These are phyloP conservation scores for Herpetomonas muscarum DNA, from an alignment of 208 protist genomes.

Conservation along the genomic window DNA sequence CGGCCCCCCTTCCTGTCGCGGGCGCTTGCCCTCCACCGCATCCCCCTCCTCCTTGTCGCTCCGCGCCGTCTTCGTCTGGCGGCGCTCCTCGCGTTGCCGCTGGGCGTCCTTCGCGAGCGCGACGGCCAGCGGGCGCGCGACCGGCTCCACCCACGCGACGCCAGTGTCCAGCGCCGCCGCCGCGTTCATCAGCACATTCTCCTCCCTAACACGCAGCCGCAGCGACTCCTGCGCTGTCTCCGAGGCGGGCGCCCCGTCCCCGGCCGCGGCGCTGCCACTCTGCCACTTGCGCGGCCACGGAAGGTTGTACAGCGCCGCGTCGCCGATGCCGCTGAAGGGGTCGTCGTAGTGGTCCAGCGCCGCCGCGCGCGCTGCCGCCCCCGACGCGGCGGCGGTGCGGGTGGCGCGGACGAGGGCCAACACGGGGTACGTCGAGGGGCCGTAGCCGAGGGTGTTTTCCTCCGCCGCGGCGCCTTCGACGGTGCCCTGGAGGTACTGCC, in stretches of 20 bases:
- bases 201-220: neutral
- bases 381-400: neutral
- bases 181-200: neutral
- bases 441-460: conserved; percentile 53
- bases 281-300: conserved; percentile 19
- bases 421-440: conserved; percentile 43
- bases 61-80: too few relatives aligned
- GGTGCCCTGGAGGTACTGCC: conserved; percentile 17
- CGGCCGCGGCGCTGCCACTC: neutral
- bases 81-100: neutral
- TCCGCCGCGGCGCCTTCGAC: conserved; percentile 38
- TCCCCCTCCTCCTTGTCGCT: neutral
- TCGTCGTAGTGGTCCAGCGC: conserved; percentile 11
- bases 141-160: neutral
- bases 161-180: neutral
- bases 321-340: conserved; percentile 23
- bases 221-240: neutral
- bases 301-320: conserved; percentile 11
- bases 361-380: neutral
- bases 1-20: neutral
- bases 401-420: conserved; percentile 19
- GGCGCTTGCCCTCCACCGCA: neutral
- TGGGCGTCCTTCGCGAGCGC: neutral
- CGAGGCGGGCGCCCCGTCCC: neutral
- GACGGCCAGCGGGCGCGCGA: neutral